These are phyloP conservation scores for Pugionium dolabratum DNA, from an alignment of 345 rosid species.

Conservation along the genomic window DNA sequence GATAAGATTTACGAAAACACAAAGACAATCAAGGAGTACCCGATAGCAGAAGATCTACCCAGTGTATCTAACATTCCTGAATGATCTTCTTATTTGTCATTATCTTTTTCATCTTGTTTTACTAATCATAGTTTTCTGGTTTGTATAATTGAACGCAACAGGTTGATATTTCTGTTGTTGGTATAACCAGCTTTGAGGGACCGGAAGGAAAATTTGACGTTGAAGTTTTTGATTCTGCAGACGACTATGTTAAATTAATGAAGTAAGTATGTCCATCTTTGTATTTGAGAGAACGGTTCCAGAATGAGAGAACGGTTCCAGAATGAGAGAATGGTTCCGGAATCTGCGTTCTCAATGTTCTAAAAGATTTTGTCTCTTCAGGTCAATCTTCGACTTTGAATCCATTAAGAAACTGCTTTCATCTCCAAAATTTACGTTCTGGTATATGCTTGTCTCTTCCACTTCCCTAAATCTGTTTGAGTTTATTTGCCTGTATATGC, in stretches of 20 bases:
- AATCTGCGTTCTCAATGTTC: neutral
- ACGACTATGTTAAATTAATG: conserved; percentile 83
- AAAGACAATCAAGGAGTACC: conserved; percentile 74
- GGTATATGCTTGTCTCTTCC: too few relatives aligned
- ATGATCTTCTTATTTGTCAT: neutral
- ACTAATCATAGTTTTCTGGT: conserved; percentile 7
- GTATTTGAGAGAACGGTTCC: neutral
- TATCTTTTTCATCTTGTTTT: conserved; percentile 2
- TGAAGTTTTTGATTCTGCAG: too few relatives aligned
- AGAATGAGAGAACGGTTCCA: neutral
- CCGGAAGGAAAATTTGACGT: too few relatives aligned
- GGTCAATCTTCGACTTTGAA: conserved; percentile 85
- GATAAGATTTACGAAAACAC: conserved; percentile 95
- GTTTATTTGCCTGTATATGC: conserved; percentile 10
- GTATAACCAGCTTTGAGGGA: conserved; percentile 60
- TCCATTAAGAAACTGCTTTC: conserved; percentile 68
- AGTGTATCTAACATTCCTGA: conserved; percentile 43
- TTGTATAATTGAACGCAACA: conserved; percentile 31
- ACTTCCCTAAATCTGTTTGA: neutral
- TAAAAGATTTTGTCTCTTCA: conserved; percentile 22
- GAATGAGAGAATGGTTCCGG: neutral
- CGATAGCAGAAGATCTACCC: conserved; percentile 70
- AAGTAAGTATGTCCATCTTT: conserved; percentile 52
- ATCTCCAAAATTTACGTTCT: conserved; percentile 79
- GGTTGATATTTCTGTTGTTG: conserved; percentile 71